Percentiles rank a stretch among this genome's conserved stretches.
Conservation (phyloP, 345 rosid species). For the Citrus inodora region DNA sequence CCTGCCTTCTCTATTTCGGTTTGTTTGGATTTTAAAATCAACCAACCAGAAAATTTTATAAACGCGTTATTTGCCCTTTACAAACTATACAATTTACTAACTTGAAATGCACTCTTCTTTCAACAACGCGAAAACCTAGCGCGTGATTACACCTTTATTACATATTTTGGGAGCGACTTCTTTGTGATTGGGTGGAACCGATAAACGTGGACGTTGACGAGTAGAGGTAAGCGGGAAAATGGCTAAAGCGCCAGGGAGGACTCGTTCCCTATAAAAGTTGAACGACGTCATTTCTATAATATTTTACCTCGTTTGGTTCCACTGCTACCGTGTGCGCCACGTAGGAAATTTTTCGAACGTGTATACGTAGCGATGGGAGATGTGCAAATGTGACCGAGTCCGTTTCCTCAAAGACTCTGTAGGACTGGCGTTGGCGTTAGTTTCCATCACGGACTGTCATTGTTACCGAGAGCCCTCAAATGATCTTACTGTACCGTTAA, state of each 20-base stretch:
- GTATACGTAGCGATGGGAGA: not conserved
- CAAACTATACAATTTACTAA: too few species aligned
- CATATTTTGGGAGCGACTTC: not conserved
- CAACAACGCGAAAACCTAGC: not conserved
- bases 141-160: not conserved
- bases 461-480: too few species aligned
- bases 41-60: not conserved
- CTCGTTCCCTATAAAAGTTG: not conserved
- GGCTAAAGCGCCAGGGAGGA: constrained; percentile 16
- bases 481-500: too few species aligned
- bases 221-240: constrained; percentile 7
- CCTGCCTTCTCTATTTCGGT: not conserved
- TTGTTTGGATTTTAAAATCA: not conserved
- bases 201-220: not conserved
- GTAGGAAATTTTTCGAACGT: not conserved
- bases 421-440: not conserved
- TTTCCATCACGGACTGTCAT: not conserved
- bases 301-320: not conserved
- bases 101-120: not conserved
- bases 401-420: not conserved
- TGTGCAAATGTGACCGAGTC: not conserved
- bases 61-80: constrained; percentile 3
- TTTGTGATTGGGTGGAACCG: not conserved
- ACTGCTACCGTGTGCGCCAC: not conserved
- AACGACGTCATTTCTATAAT: constrained; percentile 11